Evolutionary conservation across 2,329 filamentous ascomycete genomes (phyloP).

Genomic region (Berkeleyomyces rouxiae): DNA sequence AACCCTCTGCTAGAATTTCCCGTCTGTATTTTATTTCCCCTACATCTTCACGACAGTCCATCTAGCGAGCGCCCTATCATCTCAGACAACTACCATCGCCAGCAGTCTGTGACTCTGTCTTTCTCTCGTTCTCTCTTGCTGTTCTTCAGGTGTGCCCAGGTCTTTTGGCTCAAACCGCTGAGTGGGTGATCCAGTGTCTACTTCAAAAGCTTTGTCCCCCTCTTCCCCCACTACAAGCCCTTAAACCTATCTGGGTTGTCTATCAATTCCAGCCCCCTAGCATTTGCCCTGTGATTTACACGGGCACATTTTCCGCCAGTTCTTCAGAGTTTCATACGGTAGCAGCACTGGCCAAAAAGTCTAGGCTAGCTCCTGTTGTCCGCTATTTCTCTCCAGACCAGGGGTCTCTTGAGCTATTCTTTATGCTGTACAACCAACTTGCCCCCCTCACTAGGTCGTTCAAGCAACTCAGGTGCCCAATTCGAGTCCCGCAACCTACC

Average conservation of each 20-base stretch:
- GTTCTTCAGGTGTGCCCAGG: not conserved
- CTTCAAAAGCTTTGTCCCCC: conserved; percentile 1
- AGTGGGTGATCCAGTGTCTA: not conserved
- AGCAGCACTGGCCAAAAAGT: not conserved
- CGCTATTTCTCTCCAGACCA: not conserved
- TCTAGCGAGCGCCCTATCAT: too few species aligned
- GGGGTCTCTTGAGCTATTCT: not conserved
- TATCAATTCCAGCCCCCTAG: not conserved
- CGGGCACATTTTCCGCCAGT: not conserved
- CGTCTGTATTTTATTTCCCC: too few species aligned
- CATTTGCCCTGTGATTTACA: not conserved
- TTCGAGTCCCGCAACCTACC: not conserved
- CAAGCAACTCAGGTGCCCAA: not conserved
- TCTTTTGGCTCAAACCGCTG: too few species aligned
- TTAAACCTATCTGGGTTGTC: not conserved
- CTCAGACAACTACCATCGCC: not conserved
- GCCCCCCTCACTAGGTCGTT: not conserved
- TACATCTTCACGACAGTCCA: too few species aligned
- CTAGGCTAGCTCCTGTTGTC: not conserved
- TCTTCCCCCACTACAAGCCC: not conserved
- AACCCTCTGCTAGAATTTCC: too few species aligned
- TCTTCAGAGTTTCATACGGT: conserved; percentile 7
- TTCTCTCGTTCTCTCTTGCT: not conserved
- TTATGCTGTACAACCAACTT: not conserved
- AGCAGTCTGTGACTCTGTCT: not conserved